These are phyloP conservation scores for Theobroma cacao DNA, from an alignment of 345 rosid genomes.

Conservation along the genomic window DNA sequence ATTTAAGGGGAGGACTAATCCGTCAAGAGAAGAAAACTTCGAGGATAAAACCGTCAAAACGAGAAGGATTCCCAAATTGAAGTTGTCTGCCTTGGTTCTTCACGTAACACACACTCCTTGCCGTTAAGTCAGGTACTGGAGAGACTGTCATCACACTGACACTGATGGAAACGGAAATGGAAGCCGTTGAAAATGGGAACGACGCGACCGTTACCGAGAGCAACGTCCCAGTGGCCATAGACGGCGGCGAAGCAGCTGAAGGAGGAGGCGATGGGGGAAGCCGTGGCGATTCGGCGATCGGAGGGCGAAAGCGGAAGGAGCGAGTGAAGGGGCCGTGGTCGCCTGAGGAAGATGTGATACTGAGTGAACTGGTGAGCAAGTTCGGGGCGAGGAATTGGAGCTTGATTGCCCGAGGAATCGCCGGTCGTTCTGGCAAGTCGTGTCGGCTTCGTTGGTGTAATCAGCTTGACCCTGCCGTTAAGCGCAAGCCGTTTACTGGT, in stretches of 20 bases:
- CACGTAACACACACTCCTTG: conserved; percentile 11
- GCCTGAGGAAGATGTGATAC: conserved; percentile 56
- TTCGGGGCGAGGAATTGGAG: conserved; percentile 69
- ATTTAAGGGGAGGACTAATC: neutral
- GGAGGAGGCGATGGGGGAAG: conserved; percentile 15
- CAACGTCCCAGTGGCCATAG: conserved; percentile 8
- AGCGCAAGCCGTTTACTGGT: conserved; percentile 85
- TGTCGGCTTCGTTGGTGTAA: conserved; percentile 96
- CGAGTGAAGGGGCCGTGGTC: conserved; percentile 62
- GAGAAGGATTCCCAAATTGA: conserved; percentile 5
- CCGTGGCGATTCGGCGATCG: conserved; percentile 26
- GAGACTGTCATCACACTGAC: neutral
- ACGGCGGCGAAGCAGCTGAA: conserved; percentile 4
- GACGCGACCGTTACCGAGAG: conserved; percentile 18
- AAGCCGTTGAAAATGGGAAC: conserved; percentile 15
- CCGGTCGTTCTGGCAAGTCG: conserved; percentile 85
- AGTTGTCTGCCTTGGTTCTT: neutral
- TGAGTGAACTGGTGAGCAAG: conserved; percentile 43
- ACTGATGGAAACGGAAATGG: conserved; percentile 25
- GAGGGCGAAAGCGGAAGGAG: conserved; percentile 26
- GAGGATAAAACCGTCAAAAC: neutral
- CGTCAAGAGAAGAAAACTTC: neutral
- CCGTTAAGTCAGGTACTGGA: conserved; percentile 7
- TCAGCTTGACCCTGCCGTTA: conserved; percentile 80
- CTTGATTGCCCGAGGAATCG: conserved; percentile 66